These are phyloP conservation scores for Leccinum uliginosum DNA, from an alignment of 768 basidiomycete genomes.

Conservation along the genomic window DNA sequence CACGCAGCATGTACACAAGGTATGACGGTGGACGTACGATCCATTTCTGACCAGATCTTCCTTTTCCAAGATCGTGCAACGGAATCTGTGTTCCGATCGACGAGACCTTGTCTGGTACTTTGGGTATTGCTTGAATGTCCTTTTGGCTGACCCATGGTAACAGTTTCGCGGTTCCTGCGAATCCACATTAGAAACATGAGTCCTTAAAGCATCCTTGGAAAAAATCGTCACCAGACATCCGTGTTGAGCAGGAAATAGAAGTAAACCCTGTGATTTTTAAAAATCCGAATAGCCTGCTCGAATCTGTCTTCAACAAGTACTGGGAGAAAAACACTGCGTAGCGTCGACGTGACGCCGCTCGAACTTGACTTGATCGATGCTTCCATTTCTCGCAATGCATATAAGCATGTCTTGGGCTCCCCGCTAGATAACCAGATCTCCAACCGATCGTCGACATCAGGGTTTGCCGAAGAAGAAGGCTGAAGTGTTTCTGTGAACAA, in stretches of 20 bases:
- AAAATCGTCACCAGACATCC: not conserved
- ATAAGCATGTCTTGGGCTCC: not conserved
- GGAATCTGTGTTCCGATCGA: not conserved
- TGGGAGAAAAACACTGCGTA: not conserved
- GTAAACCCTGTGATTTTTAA: not conserved
- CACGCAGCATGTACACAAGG: fast-evolving
- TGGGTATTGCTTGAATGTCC: not conserved
- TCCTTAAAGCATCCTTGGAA: not conserved
- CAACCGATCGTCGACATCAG: not conserved
- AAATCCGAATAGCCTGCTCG: not conserved
- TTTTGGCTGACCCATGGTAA: not conserved
- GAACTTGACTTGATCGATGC: not conserved
- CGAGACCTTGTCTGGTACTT: not conserved
- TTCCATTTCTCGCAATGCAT: not conserved
- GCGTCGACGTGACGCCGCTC: not conserved
- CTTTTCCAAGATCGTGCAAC: not conserved
- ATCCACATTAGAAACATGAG: not conserved
- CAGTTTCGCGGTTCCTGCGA: not conserved
- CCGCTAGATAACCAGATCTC: not conserved
- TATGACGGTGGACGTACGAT: not conserved
- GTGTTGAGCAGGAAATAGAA: not conserved
- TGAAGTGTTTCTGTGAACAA: not conserved
- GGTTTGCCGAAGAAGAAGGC: not conserved
- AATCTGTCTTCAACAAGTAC: not conserved
- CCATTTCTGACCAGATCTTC: not conserved